These are phyloP conservation scores for Paraglomus brasilianum DNA, from an alignment of 192 early-diverging fungal genomes.

Conservation along the genomic window DNA sequence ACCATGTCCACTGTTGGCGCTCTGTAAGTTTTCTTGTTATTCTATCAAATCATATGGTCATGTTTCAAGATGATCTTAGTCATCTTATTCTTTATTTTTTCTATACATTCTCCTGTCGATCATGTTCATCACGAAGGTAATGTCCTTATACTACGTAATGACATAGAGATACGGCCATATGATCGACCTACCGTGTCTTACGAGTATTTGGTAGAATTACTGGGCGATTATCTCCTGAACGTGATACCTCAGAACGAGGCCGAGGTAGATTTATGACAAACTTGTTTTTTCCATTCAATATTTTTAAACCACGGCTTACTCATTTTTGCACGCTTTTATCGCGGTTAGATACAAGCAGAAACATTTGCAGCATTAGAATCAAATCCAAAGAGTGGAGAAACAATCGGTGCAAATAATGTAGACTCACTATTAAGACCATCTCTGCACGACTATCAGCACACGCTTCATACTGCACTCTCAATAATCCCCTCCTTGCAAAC, in stretches of 20 bases:
- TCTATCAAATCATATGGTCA: neutral
- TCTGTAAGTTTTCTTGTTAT: conserved; percentile 41
- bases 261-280: conserved; percentile 5
- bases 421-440: conserved; percentile 26
- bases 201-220: conserved; percentile 64
- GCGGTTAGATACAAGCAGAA: neutral
- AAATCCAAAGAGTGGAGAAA: conserved; percentile 14
- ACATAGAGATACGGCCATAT: conserved; percentile 55
- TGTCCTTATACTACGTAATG: conserved; percentile 72
- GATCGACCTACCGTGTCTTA: conserved; percentile 57
- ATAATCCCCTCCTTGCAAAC: conserved; percentile 60
- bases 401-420: conserved; percentile 34
- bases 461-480: conserved; percentile 54
- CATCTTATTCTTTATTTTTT: neutral
- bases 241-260: conserved; percentile 32
- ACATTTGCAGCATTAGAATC: neutral
- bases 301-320: neutral
- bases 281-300: neutral
- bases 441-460: conserved; percentile 43
- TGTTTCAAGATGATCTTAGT: neutral
- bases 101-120: neutral
- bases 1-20: conserved; percentile 84
- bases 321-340: neutral
- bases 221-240: conserved; percentile 75
- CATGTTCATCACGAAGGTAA: conserved; percentile 52